Evolutionary conservation across 164 flowering plant genomes (phyloP).

Genomic region (Houttuynia cordata): DNA sequence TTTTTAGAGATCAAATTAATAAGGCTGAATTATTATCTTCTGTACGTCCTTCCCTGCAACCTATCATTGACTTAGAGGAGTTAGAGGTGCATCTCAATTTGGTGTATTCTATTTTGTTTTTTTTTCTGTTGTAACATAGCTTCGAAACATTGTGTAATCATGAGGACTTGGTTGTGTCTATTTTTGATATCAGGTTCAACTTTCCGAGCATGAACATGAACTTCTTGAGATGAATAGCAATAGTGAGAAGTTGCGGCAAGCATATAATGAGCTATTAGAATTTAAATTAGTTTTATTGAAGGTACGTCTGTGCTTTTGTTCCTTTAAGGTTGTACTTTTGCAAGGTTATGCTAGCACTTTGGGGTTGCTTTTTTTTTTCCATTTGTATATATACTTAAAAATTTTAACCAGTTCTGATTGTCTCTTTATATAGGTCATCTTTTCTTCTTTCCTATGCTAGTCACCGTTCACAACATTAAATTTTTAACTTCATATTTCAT

Average conservation of each 20-base stretch:
- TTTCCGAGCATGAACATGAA: conserved; percentile 84
- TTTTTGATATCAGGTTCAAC: conserved; percentile 46
- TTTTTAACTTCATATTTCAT: too few species aligned
- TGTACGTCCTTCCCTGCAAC: conserved; percentile 41
- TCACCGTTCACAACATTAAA: too few species aligned
- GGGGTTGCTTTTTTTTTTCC: neutral
- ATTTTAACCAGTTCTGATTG: too few species aligned
- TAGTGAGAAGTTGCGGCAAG: conserved; percentile 64
- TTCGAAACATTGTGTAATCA: too few species aligned
- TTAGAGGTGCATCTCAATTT: conserved; percentile 48
- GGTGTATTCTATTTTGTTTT: neutral
- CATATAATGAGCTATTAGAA: conserved; percentile 83
- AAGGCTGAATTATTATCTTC: conserved; percentile 62
- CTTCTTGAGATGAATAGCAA: conserved; percentile 85
- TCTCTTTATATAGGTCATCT: too few species aligned
- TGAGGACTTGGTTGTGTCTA: too few species aligned
- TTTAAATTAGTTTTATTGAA: conserved; percentile 86
- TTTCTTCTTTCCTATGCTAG: too few species aligned
- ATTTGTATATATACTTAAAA: too few species aligned
- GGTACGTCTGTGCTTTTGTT: conserved; percentile 27
- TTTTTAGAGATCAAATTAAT: conserved; percentile 77
- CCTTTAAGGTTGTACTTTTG: neutral
- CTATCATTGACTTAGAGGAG: conserved; percentile 62
- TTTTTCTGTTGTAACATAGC: neutral
- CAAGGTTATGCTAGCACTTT: neutral